These are phyloP conservation scores for Paraphoma sp. DNA, from an alignment of 2,329 filamentous ascomycete genomes.

Conservation along the genomic window DNA sequence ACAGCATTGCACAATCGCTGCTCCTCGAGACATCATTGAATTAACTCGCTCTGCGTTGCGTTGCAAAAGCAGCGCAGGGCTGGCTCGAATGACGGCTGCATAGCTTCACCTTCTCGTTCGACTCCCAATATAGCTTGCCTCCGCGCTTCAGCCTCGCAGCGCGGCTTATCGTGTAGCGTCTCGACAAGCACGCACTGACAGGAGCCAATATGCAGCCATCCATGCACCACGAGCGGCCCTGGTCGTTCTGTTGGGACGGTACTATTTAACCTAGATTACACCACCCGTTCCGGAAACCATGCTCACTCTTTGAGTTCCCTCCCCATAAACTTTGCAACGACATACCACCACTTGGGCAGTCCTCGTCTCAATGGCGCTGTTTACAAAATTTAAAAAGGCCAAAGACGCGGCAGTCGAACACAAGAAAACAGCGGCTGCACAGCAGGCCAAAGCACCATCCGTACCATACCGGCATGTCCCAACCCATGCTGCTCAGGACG, in stretches of 20 bases:
- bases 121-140: too few species aligned
- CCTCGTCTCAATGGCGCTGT: slow-evolving; percentile 34
- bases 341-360: too few species aligned
- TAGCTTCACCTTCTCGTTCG: too few species aligned
- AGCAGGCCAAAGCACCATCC: slow-evolving; percentile 22
- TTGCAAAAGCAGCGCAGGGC: too few species aligned
- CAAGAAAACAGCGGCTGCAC: slow-evolving; percentile 21
- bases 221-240: slow-evolving; percentile 10
- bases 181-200: slow-evolving; percentile 14
- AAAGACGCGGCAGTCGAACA: slow-evolving; percentile 36
- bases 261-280: slow-evolving; percentile 18
- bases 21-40: not conserved
- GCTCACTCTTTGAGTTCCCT: not conserved
- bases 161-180: slow-evolving; percentile 3
- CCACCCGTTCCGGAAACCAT: not conserved
- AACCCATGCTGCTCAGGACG: slow-evolving; percentile 36
- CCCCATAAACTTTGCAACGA: not conserved
- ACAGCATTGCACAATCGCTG: not conserved
- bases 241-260: slow-evolving; percentile 15
- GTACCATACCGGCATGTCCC: slow-evolving; percentile 34
- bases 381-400: slow-evolving; percentile 39
- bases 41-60: not conserved
- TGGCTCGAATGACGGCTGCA: too few species aligned
- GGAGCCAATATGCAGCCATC: slow-evolving; percentile 6
- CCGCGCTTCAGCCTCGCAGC: too few species aligned